Conservation (phyloP, 805 yeast genomes). For the Metschnikowia reukaufii region DNA sequence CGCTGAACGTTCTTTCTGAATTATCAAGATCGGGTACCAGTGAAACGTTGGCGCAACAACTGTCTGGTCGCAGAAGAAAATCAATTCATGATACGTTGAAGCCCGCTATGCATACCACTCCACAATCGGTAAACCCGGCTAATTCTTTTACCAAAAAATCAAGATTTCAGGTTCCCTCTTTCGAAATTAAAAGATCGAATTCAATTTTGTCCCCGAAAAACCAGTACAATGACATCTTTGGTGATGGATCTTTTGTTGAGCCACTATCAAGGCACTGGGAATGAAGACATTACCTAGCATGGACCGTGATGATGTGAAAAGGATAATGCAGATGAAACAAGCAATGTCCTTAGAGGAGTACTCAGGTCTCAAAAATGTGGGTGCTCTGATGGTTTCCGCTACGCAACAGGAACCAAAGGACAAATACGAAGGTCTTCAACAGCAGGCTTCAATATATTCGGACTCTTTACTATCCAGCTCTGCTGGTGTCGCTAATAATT, state of each 20-base stretch:
- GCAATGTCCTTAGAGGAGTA: conserved; percentile 44
- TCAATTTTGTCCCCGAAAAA: conserved; percentile 38
- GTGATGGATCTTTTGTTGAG: conserved; percentile 23
- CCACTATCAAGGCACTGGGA: conserved; percentile 45
- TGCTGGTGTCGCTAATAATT: conserved; percentile 1
- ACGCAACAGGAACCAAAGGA: conserved; percentile 21
- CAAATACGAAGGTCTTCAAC: conserved; percentile 14
- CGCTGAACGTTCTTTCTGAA: conserved; percentile 29
- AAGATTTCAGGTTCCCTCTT: conserved; percentile 41
- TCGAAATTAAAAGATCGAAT: conserved; percentile 39
- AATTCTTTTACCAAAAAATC: conserved; percentile 19
- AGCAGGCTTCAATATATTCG: conserved; percentile 18
- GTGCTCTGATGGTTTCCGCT: conserved; percentile 15
- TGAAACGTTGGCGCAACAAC: neutral
- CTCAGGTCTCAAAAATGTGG: conserved; percentile 32
- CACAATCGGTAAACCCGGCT: neutral
- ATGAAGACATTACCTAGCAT: conserved; percentile 51
- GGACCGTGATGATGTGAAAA: conserved; percentile 46
- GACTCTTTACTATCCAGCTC: conserved; percentile 16
- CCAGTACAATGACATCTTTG: conserved; percentile 40
- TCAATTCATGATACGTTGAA: conserved; percentile 8
- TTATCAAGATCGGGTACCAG: conserved; percentile 8
- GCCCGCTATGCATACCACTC: neutral
- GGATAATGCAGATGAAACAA: conserved; percentile 34
- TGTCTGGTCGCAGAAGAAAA: conserved; percentile 1